Percentiles rank a stretch among this genome's conserved stretches.
Conservation (phyloP, 306 rosid genomes). For the Styphnolobium japonicum region DNA sequence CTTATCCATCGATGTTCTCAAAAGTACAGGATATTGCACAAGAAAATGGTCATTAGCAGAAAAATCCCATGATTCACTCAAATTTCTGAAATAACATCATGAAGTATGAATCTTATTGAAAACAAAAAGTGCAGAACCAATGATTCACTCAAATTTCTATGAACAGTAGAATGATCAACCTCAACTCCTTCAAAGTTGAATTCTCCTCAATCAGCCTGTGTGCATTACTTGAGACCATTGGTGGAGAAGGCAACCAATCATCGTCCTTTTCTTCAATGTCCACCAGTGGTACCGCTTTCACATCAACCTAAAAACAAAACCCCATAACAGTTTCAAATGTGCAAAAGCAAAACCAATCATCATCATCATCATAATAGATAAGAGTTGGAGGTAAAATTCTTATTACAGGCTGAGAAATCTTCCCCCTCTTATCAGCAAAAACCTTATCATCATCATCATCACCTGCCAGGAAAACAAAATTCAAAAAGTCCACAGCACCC, state of each 20-base stretch:
- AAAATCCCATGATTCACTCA: background rate
- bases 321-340: constrained; percentile 8
- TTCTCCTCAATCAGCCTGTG: constrained; percentile 37
- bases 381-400: background rate
- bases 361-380: no score
- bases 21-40: background rate
- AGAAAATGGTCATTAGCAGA: background rate
- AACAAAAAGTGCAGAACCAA: background rate
- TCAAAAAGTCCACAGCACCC: background rate
- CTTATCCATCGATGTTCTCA: background rate
- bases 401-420: constrained; percentile 31
- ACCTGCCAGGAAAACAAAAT: constrained; percentile 33
- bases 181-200: constrained; percentile 68
- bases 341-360: constrained; percentile 3
- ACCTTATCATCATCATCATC: constrained; percentile 44
- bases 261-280: constrained; percentile 62
- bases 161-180: constrained; percentile 39
- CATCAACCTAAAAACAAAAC: constrained; percentile 50
- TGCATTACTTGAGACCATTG: constrained; percentile 43
- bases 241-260: constrained; percentile 96
- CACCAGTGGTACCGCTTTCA: constrained; percentile 23
- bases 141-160: background rate
- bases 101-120: background rate
- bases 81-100: background rate
- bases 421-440: constrained; percentile 38